phyloP scores from a whole-genome alignment of 73 alveolate genomes.

The Paramecium caudatum region DNA sequence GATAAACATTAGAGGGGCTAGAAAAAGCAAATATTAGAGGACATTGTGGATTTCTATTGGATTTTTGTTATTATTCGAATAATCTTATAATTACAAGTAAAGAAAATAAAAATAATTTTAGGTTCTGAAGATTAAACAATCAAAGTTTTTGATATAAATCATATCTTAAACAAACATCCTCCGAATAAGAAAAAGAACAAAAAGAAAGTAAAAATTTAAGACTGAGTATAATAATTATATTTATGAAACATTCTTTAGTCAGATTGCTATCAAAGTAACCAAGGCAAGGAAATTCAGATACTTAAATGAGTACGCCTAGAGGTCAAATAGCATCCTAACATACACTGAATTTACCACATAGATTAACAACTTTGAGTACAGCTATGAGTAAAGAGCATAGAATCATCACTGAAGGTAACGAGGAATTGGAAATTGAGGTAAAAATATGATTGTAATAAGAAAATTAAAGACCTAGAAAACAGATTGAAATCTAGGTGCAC shows the following conservation, averaged over 20 bases:
- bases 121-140: conserved; percentile 57
- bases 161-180: conserved; percentile 16
- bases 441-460: conserved; percentile 2
- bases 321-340: neutral
- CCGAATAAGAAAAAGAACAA: conserved; percentile 65
- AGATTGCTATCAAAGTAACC: conserved; percentile 33
- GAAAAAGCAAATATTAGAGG: conserved; percentile 63
- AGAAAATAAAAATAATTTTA: neutral
- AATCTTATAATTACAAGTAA: conserved; percentile 22
- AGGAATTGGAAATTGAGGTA: neutral
- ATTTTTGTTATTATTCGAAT: neutral
- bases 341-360: conserved; percentile 24
- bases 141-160: conserved; percentile 1
- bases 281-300: too few species aligned
- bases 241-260: conserved; percentile 36
- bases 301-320: conserved; percentile 53
- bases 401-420: conserved; percentile 1
- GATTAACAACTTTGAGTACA: neutral
- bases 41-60: conserved; percentile 50
- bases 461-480: conserved; percentile 12
- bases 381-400: conserved; percentile 3
- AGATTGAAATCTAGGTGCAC: conserved; percentile 47
- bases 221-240: conserved; percentile 1
- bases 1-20: conserved; percentile 6
- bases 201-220: conserved; percentile 31